Evolutionary conservation across 176 grass and related monocot species (phyloP), one percentile per base, ranked within the genome.

Genomic region (Pharus latifolius): DNA sequence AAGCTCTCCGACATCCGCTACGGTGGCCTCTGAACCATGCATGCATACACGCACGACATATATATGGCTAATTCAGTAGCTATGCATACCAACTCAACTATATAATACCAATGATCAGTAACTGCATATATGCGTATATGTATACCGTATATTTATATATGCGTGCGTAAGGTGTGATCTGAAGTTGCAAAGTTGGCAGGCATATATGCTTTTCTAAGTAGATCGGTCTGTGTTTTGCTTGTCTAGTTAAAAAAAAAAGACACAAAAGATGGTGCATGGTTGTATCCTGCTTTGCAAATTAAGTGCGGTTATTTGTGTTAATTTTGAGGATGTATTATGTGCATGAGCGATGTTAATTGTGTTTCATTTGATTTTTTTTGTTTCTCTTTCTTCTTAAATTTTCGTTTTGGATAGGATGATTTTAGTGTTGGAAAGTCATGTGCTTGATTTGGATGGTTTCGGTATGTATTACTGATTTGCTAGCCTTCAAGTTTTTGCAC

Each of bases 1-100:
- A 94, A 99, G 90, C 63, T 94, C 76, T 84, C 96, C 27, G 87
- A 94, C 77, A 34, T 80, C 23, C 74, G 87, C 77, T 93, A 90
- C 70, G 87, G 87, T 56, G 83, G 83, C 65, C 65, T 86, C 78
- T 86, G 65, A 86, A 76, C 4, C 13, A 17, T 44, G 0, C 24
- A 16, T 27, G 12, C 31, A 29, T 12, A 16, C 20, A 67, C 11
- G 4, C 48, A 44, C 13, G 30, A 47, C 5, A 19, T 11, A 11
- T n/a, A 47, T 51, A 29, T 68, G 29, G n/a, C n/a, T n/a, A n/a
- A n/a, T n/a, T n/a, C n/a, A n/a, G n/a, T n/a, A n/a, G n/a, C n/a
- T n/a, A n/a, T n/a, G n/a, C n/a, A n/a, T n/a, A n/a, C n/a, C n/a
- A n/a, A n/a, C n/a, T n/a, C n/a, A n/a, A n/a, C n/a, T n/a, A n/a